phyloP scores from a whole-genome alignment of 108 stramenopile species.

The Aureococcus anophagefferens region DNA sequence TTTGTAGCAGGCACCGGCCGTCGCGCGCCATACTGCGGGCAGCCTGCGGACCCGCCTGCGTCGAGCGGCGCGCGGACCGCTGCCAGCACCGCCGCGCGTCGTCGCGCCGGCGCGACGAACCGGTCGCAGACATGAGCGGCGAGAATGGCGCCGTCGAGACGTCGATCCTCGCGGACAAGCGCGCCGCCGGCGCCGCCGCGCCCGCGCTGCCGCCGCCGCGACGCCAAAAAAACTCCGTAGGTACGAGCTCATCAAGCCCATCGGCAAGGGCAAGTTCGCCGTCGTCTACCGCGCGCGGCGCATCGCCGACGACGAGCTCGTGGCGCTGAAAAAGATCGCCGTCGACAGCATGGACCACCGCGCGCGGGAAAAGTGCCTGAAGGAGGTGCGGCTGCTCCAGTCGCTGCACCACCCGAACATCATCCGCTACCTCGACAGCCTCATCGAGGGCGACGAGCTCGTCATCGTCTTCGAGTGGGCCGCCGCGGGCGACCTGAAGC shows the following conservation, averaged over 20 bases:
- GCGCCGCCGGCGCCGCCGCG: too few relatives aligned
- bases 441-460: conserved; percentile 30
- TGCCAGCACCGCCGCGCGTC: too few relatives aligned
- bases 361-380: conserved; percentile 41
- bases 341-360: conserved; percentile 34
- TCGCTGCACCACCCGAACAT: conserved; percentile 47
- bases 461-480: conserved; percentile 50
- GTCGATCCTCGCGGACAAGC: too few relatives aligned
- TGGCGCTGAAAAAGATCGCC: conserved; percentile 48
- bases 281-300: conserved; percentile 44
- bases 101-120: too few relatives aligned
- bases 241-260: conserved; percentile 31
- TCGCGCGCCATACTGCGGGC: too few relatives aligned
- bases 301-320: conserved; percentile 27
- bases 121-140: too few relatives aligned
- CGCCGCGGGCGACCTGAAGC: conserved; percentile 45
- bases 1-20: too few relatives aligned
- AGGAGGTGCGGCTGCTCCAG: conserved; percentile 43
- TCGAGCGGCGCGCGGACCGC: too few relatives aligned
- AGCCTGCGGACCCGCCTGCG: too few relatives aligned
- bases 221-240: too few relatives aligned
- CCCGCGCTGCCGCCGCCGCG: too few relatives aligned
- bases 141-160: too few relatives aligned
- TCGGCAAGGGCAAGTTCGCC: conserved; percentile 51
- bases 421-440: conserved; percentile 41